Evolutionary conservation across 768 basidiomycete species (phyloP).

Genomic region (Lactarius hengduanensis): DNA sequence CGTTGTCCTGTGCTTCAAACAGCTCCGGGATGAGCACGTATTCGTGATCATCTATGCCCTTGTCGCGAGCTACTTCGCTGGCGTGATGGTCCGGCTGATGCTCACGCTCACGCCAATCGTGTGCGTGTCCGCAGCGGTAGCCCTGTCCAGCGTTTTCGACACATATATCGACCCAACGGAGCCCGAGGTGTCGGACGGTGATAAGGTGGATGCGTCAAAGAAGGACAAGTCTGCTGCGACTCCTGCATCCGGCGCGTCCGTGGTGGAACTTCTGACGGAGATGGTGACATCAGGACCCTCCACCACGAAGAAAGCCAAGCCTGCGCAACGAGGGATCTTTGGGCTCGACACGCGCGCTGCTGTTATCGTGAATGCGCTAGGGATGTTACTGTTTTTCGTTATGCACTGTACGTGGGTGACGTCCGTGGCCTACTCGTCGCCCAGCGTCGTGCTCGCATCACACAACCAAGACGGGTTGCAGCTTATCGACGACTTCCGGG

Average conservation of each 20-base stretch:
- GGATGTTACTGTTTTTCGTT: slow-evolving; percentile 86
- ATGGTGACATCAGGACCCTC: slow-evolving; percentile 20
- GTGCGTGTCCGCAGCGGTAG: slow-evolving; percentile 90
- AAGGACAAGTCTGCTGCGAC: slow-evolving; percentile 48
- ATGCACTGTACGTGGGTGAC: slow-evolving; percentile 98
- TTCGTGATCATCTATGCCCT: slow-evolving; percentile 98
- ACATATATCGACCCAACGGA: slow-evolving; percentile 84
- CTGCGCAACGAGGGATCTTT: slow-evolving; percentile 62
- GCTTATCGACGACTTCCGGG: slow-evolving; percentile 98
- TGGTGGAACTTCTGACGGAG: slow-evolving; percentile 26
- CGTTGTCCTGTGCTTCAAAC: slow-evolving; percentile 89
- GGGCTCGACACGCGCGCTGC: slow-evolving; percentile 80
- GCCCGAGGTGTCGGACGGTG: slow-evolving; percentile 49
- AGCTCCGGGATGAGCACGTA: slow-evolving; percentile 93
- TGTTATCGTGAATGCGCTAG: slow-evolving; percentile 71
- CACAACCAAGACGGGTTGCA: slow-evolving; percentile 80
- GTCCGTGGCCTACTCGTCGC: slow-evolving; percentile 91
- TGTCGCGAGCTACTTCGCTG: slow-evolving; percentile 96
- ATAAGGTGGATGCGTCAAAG: slow-evolving; percentile 42
- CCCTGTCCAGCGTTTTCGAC: slow-evolving; percentile 83
- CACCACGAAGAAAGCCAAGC: slow-evolving; percentile 36
- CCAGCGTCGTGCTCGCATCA: slow-evolving; percentile 92
- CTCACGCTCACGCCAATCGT: slow-evolving; percentile 96
- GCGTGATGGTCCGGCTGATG: slow-evolving; percentile 99
- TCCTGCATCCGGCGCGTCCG: slow-evolving; percentile 28